These are phyloP conservation scores for Candida mattraensis DNA, from an alignment of 805 yeast genomes.

Conservation along the genomic window DNA sequence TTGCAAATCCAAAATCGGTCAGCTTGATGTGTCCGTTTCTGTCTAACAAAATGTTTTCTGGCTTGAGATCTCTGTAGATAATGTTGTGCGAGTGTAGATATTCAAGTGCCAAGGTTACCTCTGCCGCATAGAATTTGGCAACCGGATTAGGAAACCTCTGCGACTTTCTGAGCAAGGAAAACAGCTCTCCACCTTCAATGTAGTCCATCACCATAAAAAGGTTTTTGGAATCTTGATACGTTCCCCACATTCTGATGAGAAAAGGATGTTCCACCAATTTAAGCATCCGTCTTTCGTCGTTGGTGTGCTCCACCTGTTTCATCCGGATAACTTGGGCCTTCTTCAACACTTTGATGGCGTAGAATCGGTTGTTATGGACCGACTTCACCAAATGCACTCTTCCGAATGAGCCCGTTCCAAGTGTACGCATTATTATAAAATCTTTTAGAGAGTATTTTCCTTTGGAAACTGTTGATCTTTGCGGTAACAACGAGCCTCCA, in stretches of 20 bases:
- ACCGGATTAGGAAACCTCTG: slow-evolving; percentile 64
- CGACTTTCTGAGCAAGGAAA: slow-evolving; percentile 54
- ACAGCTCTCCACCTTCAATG: slow-evolving; percentile 64
- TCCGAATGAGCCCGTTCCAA: slow-evolving; percentile 64
- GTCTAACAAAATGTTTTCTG: slow-evolving; percentile 59
- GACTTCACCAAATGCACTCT: slow-evolving; percentile 59
- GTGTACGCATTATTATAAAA: slow-evolving; percentile 55
- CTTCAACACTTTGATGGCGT: slow-evolving; percentile 59
- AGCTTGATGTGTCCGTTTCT: slow-evolving; percentile 60
- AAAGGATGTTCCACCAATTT: slow-evolving; percentile 61
- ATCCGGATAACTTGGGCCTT: slow-evolving; percentile 58
- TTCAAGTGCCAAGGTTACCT: slow-evolving; percentile 57
- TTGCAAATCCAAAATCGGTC: slow-evolving; percentile 65
- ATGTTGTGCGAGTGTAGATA: slow-evolving; percentile 58
- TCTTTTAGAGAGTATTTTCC: slow-evolving; percentile 57
- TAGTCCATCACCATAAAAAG: slow-evolving; percentile 66
- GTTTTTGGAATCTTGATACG: slow-evolving; percentile 57
- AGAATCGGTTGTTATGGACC: slow-evolving; percentile 58
- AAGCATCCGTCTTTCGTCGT: slow-evolving; percentile 61
- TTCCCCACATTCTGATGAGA: slow-evolving; percentile 65
- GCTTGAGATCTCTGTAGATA: slow-evolving; percentile 61
- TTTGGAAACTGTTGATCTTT: slow-evolving; percentile 41
- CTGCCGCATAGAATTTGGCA: slow-evolving; percentile 64
- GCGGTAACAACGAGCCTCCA: slow-evolving; percentile 33
- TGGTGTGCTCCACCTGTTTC: slow-evolving; percentile 66